These are phyloP conservation scores for Ceratocystis cacaofunesta DNA, from an alignment of 2,329 filamentous ascomycete species.

Conservation along the genomic window DNA sequence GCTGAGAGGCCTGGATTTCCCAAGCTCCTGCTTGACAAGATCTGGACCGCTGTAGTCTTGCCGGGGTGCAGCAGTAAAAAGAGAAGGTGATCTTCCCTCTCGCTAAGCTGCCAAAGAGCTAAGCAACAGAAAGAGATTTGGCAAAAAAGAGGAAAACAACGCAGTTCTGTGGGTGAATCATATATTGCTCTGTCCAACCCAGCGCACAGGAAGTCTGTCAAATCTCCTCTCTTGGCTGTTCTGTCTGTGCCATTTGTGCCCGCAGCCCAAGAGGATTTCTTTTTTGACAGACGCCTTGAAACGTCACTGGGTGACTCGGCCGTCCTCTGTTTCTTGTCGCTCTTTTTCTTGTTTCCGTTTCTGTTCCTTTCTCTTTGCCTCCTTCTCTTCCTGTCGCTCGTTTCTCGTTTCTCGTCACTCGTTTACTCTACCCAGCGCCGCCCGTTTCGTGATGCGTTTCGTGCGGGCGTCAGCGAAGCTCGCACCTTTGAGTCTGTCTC, in stretches of 20 bases:
- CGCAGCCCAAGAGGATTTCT: not conserved
- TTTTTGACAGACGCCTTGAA: conserved; percentile 2
- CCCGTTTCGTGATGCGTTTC: not conserved
- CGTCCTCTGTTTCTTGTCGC: conserved; percentile 8
- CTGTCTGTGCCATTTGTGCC: not conserved
- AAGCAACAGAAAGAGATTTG: not conserved
- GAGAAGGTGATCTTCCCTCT: not conserved
- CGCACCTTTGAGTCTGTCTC: conserved; percentile 6
- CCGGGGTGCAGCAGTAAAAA: not conserved
- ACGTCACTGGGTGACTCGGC: conserved; percentile 1
- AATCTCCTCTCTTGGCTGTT: not conserved
- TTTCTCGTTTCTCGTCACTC: not conserved
- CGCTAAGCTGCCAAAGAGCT: not conserved
- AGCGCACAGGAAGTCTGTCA: not conserved
- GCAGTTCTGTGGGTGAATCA: not conserved
- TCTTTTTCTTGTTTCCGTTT: not conserved
- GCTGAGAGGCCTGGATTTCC: not conserved
- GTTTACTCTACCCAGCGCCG: not conserved
- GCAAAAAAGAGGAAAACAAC: not conserved
- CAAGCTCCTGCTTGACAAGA: not conserved
- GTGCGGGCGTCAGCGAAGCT: not conserved
- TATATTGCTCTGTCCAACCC: not conserved
- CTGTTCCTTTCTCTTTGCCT: not conserved
- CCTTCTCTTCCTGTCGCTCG: not conserved
- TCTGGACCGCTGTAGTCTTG: not conserved